These are phyloP conservation scores for Trichosporon ovoides DNA, from an alignment of 1,284 basidiomycete species.

Conservation along the genomic window DNA sequence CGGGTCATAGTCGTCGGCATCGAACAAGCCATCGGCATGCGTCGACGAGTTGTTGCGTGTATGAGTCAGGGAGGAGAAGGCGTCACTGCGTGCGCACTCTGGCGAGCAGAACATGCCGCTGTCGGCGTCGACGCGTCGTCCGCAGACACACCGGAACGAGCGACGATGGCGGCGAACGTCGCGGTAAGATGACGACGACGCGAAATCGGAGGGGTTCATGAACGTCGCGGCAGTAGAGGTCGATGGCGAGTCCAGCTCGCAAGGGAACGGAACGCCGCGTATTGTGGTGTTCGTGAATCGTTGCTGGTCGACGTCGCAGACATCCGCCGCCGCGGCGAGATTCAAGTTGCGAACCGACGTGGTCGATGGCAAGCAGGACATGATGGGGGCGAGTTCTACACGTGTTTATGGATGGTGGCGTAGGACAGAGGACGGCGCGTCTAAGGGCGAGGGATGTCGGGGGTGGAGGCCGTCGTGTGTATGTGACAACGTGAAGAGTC, in stretches of 20 bases:
- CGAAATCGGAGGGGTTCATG: conserved; percentile 2
- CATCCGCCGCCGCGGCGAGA: conserved; percentile 1
- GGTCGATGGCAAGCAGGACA: not conserved
- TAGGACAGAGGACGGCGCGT: not conserved
- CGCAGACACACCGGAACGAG: conserved; percentile 24
- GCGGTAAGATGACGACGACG: not conserved
- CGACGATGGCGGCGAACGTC: conserved; percentile 5
- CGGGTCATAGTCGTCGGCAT: conserved; percentile 14
- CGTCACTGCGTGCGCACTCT: conserved; percentile 46
- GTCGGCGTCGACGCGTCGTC: conserved; percentile 27
- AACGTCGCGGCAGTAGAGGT: not conserved
- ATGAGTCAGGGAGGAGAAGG: conserved; percentile 46
- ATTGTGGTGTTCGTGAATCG: conserved; percentile 11
- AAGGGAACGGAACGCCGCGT: conserved; percentile 1
- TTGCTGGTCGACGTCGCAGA: conserved; percentile 9
- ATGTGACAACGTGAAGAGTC: not conserved
- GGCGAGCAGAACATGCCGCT: conserved; percentile 43
- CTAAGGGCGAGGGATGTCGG: not conserved
- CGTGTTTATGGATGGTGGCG: not conserved
- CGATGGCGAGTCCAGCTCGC: conserved; percentile 15
- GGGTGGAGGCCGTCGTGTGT: not conserved
- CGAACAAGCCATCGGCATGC: conserved; percentile 21
- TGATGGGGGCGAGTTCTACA: conserved; percentile 2
- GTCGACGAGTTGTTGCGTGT: conserved; percentile 24
- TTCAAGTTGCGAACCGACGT: conserved; percentile 4